Evolutionary conservation across 2,329 filamentous ascomycete species (phyloP).

Genomic region (Fusarium sp.): DNA sequence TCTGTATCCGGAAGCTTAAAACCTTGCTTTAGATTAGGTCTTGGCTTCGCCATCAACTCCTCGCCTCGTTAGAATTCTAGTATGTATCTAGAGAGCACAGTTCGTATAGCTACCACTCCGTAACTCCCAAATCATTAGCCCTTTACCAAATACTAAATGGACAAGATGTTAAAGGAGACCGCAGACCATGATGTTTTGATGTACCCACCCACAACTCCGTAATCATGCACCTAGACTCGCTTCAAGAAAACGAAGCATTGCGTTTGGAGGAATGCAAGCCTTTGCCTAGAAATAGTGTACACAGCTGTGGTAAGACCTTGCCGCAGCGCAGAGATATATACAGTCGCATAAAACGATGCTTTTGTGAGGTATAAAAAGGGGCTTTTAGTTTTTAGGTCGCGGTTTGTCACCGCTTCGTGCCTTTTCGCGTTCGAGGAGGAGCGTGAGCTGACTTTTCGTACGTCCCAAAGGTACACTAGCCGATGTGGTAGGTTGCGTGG

Average conservation of each 20-base stretch:
- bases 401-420: slow-evolving; percentile 46
- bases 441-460: slow-evolving; percentile 67
- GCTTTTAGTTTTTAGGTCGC: slow-evolving; percentile 41
- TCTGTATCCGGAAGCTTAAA: slow-evolving; percentile 4
- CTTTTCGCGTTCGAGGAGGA: slow-evolving; percentile 65
- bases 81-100: slow-evolving; percentile 8
- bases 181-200: slow-evolving; percentile 6
- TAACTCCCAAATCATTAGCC: background rate
- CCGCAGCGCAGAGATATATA: slow-evolving; percentile 20
- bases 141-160: background rate
- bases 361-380: slow-evolving; percentile 17
- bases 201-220: slow-evolving; percentile 22
- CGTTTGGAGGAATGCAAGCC: slow-evolving; percentile 3
- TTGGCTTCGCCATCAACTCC: slow-evolving; percentile 22
- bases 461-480: slow-evolving; percentile 61
- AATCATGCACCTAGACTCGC: slow-evolving; percentile 2
- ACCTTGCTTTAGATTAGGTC: slow-evolving; percentile 2
- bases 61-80: slow-evolving; percentile 1
- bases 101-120: background rate
- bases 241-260: slow-evolving; percentile 2
- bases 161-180: slow-evolving; percentile 1
- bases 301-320: slow-evolving; percentile 6
- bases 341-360: background rate
- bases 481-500: slow-evolving; percentile 59
- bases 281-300: slow-evolving; percentile 6